Conservation (phyloP, 2,329 filamentous ascomycete species). For the Lanzia echinophila region DNA sequence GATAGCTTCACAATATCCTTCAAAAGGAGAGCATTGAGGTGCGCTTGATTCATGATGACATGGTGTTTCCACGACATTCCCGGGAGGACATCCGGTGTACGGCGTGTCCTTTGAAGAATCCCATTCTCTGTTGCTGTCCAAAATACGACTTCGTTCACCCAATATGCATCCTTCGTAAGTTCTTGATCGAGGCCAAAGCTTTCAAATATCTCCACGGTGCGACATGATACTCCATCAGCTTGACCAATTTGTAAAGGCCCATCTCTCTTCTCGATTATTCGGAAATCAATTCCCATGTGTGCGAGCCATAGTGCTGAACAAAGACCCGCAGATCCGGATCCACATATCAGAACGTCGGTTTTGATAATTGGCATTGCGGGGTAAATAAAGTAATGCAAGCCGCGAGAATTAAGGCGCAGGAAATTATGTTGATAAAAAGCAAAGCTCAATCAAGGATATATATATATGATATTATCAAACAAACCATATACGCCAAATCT, state of each 20-base stretch:
- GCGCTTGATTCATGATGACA: conserved; percentile 63
- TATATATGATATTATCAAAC: too few species aligned
- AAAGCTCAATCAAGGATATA: too few species aligned
- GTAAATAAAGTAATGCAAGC: too few species aligned
- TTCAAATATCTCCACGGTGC: conserved; percentile 56
- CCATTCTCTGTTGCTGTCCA: conserved; percentile 49
- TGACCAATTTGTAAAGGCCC: conserved; percentile 52
- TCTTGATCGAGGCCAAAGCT: conserved; percentile 51
- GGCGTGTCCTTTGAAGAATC: conserved; percentile 39
- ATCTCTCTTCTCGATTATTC: conserved; percentile 48
- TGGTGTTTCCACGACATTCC: conserved; percentile 58
- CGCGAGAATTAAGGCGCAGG: too few species aligned
- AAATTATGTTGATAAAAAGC: too few species aligned
- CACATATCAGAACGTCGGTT: neutral
- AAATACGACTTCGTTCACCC: conserved; percentile 54
- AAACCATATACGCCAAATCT: too few species aligned
- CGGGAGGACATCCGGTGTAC: conserved; percentile 39
- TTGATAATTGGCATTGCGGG: too few species aligned
- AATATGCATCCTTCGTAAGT: conserved; percentile 58
- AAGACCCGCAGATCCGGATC: neutral
- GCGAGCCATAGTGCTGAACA: neutral
- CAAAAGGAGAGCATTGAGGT: conserved; percentile 59
- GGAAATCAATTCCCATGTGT: neutral
- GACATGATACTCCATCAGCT: conserved; percentile 56
- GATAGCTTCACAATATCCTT: conserved; percentile 31